Percentiles rank a stretch among this genome's conserved stretches.
These are phyloP conservation scores for carrot (Daucus carota) DNA, from an alignment of 129 eudicot species.

Conservation along the genomic window DH1_v3.0 NC_030387.2:33291501-33292000, in stretches of 20 bases:
- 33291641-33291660: slow-evolving; percentile 68
- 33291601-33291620: slow-evolving; percentile 87
- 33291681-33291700: slow-evolving; percentile 87
- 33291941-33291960: neutral
- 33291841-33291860: neutral
- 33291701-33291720: slow-evolving; percentile 92
- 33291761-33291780: neutral
- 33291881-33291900: neutral
- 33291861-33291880: neutral
- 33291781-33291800: neutral
- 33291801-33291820: neutral
- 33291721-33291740: slow-evolving; percentile 83
- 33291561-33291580: neutral
- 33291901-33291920: neutral
- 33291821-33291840: neutral
- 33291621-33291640: slow-evolving; percentile 84
- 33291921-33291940: neutral
- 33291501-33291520: neutral
- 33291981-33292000: neutral
- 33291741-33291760: slow-evolving; percentile 23
- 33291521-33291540: neutral
- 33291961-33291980: neutral
- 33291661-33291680: slow-evolving; percentile 89
- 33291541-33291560: neutral
- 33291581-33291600: slow-evolving; percentile 5